phyloP scores from a whole-genome alignment of 176 grass and related monocot genomes.

The Bromus sterilis region DNA sequence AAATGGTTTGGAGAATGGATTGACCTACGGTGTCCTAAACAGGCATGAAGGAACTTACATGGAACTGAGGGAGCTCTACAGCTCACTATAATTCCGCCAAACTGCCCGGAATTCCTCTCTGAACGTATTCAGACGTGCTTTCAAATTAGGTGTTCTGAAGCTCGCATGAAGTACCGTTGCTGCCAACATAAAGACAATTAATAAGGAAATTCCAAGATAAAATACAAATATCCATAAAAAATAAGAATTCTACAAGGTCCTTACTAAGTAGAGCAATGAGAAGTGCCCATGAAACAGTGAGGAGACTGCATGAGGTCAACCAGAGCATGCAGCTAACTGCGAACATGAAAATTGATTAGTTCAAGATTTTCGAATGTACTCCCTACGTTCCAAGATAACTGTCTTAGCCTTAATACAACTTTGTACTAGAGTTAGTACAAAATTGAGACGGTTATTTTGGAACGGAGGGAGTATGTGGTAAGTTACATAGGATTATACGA shows the following conservation, averaged over 20 bases:
- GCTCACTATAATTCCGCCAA: conserved; percentile 90
- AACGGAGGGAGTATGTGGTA: background rate
- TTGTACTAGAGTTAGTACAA: no score
- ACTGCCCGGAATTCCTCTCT: conserved; percentile 95
- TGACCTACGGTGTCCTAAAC: background rate
- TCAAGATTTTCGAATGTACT: background rate
- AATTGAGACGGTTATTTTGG: no score
- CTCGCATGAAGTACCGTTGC: conserved; percentile 87
- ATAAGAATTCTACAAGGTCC: background rate
- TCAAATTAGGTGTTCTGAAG: conserved; percentile 93
- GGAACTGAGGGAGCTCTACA: conserved; percentile 31
- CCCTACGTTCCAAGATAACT: no score
- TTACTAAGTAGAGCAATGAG: conserved; percentile 81
- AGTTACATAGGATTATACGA: background rate
- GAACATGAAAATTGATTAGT: conserved; percentile 15
- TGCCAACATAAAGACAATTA: conserved; percentile 22
- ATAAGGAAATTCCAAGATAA: conserved; percentile 8
- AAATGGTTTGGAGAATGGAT: background rate
- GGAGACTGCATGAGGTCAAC: conserved; percentile 86
- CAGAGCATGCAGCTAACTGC: conserved; percentile 91
- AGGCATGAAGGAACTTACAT: conserved; percentile 2
- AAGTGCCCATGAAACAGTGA: conserved; percentile 89
- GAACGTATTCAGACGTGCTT: conserved; percentile 96
- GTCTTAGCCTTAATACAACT: no score
- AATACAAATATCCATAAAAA: background rate